Base-by-base conservation (phyloP, 805 yeast species). In the Starmerella apis region DNA sequence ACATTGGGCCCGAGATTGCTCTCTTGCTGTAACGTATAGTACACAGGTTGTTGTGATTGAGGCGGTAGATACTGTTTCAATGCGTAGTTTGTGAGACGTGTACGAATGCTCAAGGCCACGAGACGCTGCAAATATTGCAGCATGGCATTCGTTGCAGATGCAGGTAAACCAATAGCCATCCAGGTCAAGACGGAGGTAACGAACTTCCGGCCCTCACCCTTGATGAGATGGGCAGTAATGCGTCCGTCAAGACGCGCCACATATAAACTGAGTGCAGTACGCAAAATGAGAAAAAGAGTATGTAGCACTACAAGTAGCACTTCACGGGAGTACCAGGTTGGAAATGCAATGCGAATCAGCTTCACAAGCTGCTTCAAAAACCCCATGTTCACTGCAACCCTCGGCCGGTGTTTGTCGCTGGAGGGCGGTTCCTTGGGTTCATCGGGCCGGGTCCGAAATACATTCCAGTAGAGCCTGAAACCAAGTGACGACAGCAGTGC, bases 221-320 rank as follows among this genome's bases (percentile, higher is more conserved):
- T 75, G 25, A 88, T 84, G 57, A 88, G 72, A 1, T 85, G 78
- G 0, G 95, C 85, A 4, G 88, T 95, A 48, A 88, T 69, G 61
- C 73, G 71, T 56, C 96, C 96, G 65, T 88, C 96, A 51, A 88
- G 71, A 11, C 81, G 77, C 5, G 96, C 96, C 14, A 87, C 88
- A 60, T 80, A 80, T 43, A 88, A 72, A 2, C 95, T 81, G 24
- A 88, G 67, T 22, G 80, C 64, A 0, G 95, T 90, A 56, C 95
- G 73, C 4, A 75, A 56, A 3, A 83, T 72, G 41, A 88, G 70
- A 23, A 86, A 69, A 0, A 70, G 61, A 5, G 86, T 66, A 64
- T 86, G 90, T 0, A 75, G 56, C 0, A 63, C 52, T 32, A 84
- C 61, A 36, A 65, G 55, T 61, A 64, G 58, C 39, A 69, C 62